Evolutionary conservation across 129 eudicot species (phyloP), one percentile per base, ranked within the genome.

Genomic region (Dittrichia graveolens): DNA sequence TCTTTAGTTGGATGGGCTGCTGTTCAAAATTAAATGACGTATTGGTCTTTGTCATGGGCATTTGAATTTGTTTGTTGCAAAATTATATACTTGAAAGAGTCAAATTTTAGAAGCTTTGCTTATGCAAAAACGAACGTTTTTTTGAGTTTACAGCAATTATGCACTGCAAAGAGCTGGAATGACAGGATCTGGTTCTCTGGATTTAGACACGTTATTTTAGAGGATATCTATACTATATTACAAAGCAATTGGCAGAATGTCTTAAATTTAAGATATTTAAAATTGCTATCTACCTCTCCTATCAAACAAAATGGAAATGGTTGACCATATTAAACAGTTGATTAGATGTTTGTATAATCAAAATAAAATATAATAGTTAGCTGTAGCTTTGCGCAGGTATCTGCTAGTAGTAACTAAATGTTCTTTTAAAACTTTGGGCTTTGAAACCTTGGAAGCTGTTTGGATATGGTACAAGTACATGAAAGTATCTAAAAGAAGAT

Each of bases 181-280:
- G 38, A 37, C 74, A 67, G 37, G 69, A 16, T 58, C 18, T 46
- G 38, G 68, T 57, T 41, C 4, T 50, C 42, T 61, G 59, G 59
- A 73, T 8, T 42, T 49, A 44, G 37, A 38, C 18, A 35, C 48
- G 61, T 8, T 41, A 40, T 4, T n/a, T 63, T 5, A 65, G 71
- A 46, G 48, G 50, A 16, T 62, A 61, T 24, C 31, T 24, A 24
- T 24, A 24, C 31, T 24, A 24, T 24, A 24, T 24, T 24, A 24
- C 31, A 24, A 24, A 24, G 31, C 31, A 24, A 24, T 24, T 24
- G 31, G 31, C 2, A 24, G 31, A 24, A 24, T 24, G 31, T 24
- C 31, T 24, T 24, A 24, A 24, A 0, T 24, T 24, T 24, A 24
- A 24, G 31, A 24, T 0, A 24, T 24, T 24, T 24, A 24, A 2